Base-by-base conservation (phyloP, 768 basidiomycete species). In the Rhizopogon roseolus region DNA sequence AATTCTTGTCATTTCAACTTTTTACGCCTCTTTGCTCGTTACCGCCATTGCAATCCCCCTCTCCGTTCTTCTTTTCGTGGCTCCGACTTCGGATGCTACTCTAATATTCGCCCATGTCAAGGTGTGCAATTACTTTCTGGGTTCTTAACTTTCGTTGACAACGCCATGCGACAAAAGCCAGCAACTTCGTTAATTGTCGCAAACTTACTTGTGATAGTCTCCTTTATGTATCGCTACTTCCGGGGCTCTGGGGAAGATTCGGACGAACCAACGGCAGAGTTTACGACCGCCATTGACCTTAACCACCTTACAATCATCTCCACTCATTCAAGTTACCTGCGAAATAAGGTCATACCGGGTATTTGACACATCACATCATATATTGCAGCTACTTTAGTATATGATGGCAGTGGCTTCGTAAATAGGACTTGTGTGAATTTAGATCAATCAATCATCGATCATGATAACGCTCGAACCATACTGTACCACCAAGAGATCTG, bases 11-110 rank as follows among this genome's bases (percentile, higher is more conserved):
- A 25, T 62, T 0, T 62, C 58, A 2, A 50, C 45, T 0, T 64
- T 66, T 45, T 64, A 60, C 4, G 60, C 65, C 8, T 60, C 58
- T 2, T 38, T 66, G 2, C 56, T 66, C 36, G 68, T 57, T 42
- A 55, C 53, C 1, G 55, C n/a, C 5, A 17, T 62, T 13, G 62
- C 65, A 4, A 64, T 66, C 39, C 41, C 58, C 22, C 62, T 64
- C 38, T 66, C 65, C 1, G 7, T 41, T 27, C 57, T 68, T 46
- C 58, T 66, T 16, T 53, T 68, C 3, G 14, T 55, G 16, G 37
- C 22, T 6, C 7, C 52, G 3, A 36, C 52, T 1, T 54, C 28
- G 19, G 1, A 7, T 5, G 17, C 50, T 16, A 55, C 66, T 14
- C 0, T 62, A 6, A 29, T 57, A 32, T 55, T 68, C 19, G 66